phyloP scores from a whole-genome alignment of 2,329 filamentous ascomycete species.

The Cordyceps cateniannulata region DNA sequence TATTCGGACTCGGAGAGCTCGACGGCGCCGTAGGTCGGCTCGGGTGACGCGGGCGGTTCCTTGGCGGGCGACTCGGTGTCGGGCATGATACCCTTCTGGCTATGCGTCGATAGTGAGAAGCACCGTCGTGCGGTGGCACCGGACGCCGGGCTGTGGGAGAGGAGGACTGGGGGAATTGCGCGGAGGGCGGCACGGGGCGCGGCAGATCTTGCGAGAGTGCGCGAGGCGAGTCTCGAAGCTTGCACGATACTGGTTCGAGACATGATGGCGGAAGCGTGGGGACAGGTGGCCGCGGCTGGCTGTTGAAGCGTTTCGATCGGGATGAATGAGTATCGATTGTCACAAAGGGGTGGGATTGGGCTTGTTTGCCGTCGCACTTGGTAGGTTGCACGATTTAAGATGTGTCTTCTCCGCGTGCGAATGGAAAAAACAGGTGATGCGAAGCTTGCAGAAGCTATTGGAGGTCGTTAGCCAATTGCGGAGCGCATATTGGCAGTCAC shows the following conservation, averaged over 20 bases:
- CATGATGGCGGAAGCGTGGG: conserved; percentile 20
- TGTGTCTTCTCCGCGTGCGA: not conserved
- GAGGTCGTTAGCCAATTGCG: conserved; percentile 6
- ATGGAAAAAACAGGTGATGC: not conserved
- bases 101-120: conserved; percentile 25
- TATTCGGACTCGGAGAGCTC: conserved; percentile 66
- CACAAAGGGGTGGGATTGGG: not conserved
- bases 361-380: not conserved
- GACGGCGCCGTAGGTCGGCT: conserved; percentile 41
- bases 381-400: not conserved
- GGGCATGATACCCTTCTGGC: conserved; percentile 49
- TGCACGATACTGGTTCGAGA: conserved; percentile 28
- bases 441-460: conserved; percentile 2
- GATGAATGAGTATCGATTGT: too few species aligned
- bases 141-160: not conserved
- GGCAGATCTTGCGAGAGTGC: conserved; percentile 24
- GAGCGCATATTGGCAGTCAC: conserved; percentile 4
- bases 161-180: not conserved
- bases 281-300: too few species aligned
- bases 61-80: conserved; percentile 49
- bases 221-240: conserved; percentile 31
- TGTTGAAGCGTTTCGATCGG: too few species aligned
- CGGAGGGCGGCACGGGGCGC: conserved; percentile 19
- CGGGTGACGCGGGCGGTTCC: conserved; percentile 31
- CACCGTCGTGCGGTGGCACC: conserved; percentile 14